Evolutionary conservation across 495 filamentous ascomycete species (phyloP), one percentile per base, ranked within the genome.

Genomic region (Penicillium egyptiacum): DNA sequence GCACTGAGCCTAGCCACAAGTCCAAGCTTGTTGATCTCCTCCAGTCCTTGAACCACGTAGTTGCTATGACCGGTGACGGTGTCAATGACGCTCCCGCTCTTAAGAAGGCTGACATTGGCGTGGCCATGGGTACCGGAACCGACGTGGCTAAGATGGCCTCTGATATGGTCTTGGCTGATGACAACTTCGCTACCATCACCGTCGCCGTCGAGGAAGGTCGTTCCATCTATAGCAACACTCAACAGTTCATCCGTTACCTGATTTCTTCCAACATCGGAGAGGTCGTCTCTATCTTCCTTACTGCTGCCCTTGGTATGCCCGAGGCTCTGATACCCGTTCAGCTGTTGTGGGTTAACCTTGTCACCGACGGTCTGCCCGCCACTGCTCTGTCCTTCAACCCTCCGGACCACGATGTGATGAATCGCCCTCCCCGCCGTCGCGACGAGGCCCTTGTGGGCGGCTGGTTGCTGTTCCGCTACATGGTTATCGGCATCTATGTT

Each of bases 231-330:
- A 97, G 93, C 86, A 99, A 99, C 81, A 99, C 95, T 3, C 95
- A 99, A 69, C 95, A 99, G 69, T 99, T 99, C 72, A 99, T 99
- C 73, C 90, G 95, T 26, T 99, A 99, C 70, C 81, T 99, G 48
- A 99, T 99, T 72, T 96, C 92, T 9, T 97, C 92, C 30, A 99
- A 99, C 76, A 99, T 99, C 48, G 95, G 95, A 72, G 95, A 99
- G 70, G 95, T 99, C 31, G 95, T 99, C 10, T 99, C 95, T 17
- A 99, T 99, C 72, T 99, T 99, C 83, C 73, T 99, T 69, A 99
- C 95, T 19, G 95, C 95, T 26, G 95, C 95, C 4, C 76, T 92
- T 53, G 95, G 95, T 57, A 96, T 99, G 92, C 95, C 95, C 37
- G 95, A 99, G 75, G 95, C 95, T 62, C 79, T 99, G 60, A 91